These are phyloP conservation scores for Rhizopogon rudus DNA, from an alignment of 768 basidiomycete species.

Conservation along the genomic window DNA sequence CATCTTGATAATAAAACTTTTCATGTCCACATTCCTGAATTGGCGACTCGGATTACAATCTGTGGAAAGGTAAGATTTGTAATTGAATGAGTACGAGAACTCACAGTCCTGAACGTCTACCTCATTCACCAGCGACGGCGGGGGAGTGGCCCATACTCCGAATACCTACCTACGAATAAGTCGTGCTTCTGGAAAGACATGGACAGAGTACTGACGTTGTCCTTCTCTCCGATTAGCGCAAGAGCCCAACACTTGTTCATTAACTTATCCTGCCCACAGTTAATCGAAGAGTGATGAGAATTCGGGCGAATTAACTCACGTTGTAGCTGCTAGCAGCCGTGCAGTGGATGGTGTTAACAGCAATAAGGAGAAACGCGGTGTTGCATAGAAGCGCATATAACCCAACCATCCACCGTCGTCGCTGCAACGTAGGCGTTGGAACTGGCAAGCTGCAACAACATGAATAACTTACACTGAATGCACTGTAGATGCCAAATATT, in stretches of 20 bases:
- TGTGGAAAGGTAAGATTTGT: slow-evolving; percentile 25
- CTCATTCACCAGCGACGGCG: slow-evolving; percentile 21
- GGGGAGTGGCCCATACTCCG: slow-evolving; percentile 50
- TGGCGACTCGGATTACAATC: slow-evolving; percentile 46
- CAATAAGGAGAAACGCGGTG: no score
- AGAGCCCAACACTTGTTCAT: slow-evolving; percentile 48
- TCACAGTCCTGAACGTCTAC: slow-evolving; percentile 38
- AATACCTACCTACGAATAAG: slow-evolving; percentile 30
- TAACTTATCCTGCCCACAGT: slow-evolving; percentile 43
- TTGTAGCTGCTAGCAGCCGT: slow-evolving; percentile 30
- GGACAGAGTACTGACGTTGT: slow-evolving; percentile 24
- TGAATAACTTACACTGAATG: slow-evolving; percentile 38
- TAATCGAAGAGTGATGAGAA: not conserved
- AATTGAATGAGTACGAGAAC: not conserved
- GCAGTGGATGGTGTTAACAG: no score
- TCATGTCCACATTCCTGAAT: slow-evolving; percentile 50
- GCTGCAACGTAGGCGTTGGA: slow-evolving; percentile 29
- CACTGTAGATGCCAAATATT: slow-evolving; percentile 49
- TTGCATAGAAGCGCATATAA: no score
- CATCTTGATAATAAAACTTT: slow-evolving; percentile 55
- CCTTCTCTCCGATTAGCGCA: slow-evolving; percentile 27
- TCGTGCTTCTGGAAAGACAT: slow-evolving; percentile 9
- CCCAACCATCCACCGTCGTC: slow-evolving; percentile 48
- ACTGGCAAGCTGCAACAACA: not conserved
- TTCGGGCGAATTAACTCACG: slow-evolving; percentile 28